Conservation (phyloP, 2,329 filamentous ascomycete genomes). For the Neonectria faginata region DNA sequence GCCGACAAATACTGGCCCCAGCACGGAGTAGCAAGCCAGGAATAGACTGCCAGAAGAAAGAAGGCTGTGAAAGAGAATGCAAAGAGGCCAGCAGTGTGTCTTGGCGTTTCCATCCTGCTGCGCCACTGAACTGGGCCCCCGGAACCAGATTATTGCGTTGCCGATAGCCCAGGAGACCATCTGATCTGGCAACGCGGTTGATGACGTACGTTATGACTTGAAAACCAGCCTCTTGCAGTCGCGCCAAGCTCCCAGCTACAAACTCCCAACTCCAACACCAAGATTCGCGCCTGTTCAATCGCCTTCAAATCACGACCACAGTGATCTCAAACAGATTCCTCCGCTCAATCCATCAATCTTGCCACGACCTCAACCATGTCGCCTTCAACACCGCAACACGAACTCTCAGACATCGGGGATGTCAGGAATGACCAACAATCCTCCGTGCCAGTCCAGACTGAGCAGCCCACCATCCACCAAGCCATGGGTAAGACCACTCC, state of each 20-base stretch:
- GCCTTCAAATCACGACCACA: neutral
- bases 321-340: neutral
- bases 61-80: too few relatives aligned
- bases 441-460: conserved; percentile 9
- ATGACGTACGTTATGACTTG: conserved; percentile 3
- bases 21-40: neutral
- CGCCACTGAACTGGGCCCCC: neutral
- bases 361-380: neutral
- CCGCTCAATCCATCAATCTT: neutral
- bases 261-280: neutral
- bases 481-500: conserved; percentile 17
- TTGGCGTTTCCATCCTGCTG: neutral
- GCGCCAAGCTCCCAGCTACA: neutral
- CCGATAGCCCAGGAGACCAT: neutral
- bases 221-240: neutral
- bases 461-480: conserved; percentile 16
- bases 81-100: too few relatives aligned
- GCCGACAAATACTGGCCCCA: neutral
- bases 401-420: neutral
- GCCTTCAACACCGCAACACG: conserved; percentile 1
- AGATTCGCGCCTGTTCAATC: neutral
- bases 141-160: neutral
- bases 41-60: neutral
- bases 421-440: conserved; percentile 6
- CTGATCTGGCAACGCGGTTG: neutral